These are phyloP conservation scores for Pseudopyrenochaeta lycopersici DNA, from an alignment of 2,329 filamentous ascomycete species.

Conservation along the genomic window DNA sequence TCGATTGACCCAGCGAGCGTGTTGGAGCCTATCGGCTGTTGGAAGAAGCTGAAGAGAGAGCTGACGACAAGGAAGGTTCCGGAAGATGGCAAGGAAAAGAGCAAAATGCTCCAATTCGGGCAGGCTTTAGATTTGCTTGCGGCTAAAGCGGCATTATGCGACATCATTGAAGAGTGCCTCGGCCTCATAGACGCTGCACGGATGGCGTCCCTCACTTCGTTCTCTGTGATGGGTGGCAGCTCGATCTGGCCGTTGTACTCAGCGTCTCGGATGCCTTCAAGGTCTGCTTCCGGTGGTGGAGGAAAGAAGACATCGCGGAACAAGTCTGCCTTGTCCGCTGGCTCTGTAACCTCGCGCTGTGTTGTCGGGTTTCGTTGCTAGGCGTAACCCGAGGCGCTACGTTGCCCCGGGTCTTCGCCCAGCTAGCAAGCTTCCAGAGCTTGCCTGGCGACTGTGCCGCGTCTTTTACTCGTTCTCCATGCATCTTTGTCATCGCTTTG, in stretches of 20 bases:
- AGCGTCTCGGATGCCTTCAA: conserved; percentile 19
- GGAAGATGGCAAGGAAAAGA: no score
- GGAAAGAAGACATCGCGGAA: conserved; percentile 28
- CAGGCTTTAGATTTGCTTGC: no score
- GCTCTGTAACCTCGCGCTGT: conserved; percentile 9
- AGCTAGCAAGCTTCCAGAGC: conserved; percentile 34
- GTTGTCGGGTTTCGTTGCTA: conserved; percentile 17
- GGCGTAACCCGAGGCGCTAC: conserved; percentile 6
- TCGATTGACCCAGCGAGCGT: no score
- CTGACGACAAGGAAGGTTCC: no score
- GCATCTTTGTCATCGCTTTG: conserved; percentile 20
- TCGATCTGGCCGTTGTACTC: conserved; percentile 23
- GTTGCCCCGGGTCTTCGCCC: conserved; percentile 30
- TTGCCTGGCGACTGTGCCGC: conserved; percentile 23
- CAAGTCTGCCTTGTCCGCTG: conserved; percentile 16
- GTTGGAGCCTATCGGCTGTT: no score
- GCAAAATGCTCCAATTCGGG: no score
- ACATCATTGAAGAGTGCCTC: no score
- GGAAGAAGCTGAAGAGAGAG: no score
- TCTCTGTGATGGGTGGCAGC: conserved; percentile 22
- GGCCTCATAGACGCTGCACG: conserved; percentile 16
- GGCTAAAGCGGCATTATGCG: no score
- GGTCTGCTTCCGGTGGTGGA: conserved; percentile 19
- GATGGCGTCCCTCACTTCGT: conserved; percentile 29
- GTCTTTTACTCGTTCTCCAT: conserved; percentile 32